Conservation (phyloP, 2,329 filamentous ascomycete species). For the Diplocarpon mali region DNA sequence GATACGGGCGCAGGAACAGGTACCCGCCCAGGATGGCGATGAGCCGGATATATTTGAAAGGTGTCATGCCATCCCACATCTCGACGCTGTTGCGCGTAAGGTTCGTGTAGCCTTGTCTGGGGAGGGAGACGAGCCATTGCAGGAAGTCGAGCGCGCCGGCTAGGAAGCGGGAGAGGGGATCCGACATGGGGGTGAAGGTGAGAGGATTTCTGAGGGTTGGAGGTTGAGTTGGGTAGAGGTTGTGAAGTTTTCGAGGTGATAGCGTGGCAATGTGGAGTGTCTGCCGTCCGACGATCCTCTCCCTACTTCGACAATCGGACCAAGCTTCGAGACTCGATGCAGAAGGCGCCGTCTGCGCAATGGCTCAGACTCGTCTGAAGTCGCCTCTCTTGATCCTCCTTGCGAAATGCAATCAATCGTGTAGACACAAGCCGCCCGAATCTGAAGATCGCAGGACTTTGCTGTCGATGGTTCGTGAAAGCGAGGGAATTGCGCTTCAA, state of each 20-base stretch:
- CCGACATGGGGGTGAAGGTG: too few relatives aligned
- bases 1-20: conserved; percentile 60
- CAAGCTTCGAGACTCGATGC: too few relatives aligned
- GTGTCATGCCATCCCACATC: conserved; percentile 40
- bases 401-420: too few relatives aligned
- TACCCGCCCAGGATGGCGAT: conserved; percentile 64
- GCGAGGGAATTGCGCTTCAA: too few relatives aligned
- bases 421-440: too few relatives aligned
- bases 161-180: not conserved
- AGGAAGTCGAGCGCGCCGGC: conserved; percentile 4
- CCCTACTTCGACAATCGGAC: too few relatives aligned
- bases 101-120: conserved; percentile 14
- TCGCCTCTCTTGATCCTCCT: too few relatives aligned
- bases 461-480: too few relatives aligned
- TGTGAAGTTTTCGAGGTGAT: not conserved
- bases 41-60: conserved; percentile 54
- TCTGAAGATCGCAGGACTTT: too few relatives aligned
- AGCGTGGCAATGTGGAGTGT: not conserved
- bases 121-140: conserved; percentile 5
- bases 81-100: conserved; percentile 38
- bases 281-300: too few relatives aligned
- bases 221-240: not conserved
- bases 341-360: too few relatives aligned
- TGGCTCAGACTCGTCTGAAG: too few relatives aligned
- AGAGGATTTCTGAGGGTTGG: not conserved